A percentile compares a stretch with the other conserved stretches of the same genome.
Conservation (phyloP, 1,284 basidiomycete genomes). For the Cutaneotrichosporon cavernicola region DNA sequence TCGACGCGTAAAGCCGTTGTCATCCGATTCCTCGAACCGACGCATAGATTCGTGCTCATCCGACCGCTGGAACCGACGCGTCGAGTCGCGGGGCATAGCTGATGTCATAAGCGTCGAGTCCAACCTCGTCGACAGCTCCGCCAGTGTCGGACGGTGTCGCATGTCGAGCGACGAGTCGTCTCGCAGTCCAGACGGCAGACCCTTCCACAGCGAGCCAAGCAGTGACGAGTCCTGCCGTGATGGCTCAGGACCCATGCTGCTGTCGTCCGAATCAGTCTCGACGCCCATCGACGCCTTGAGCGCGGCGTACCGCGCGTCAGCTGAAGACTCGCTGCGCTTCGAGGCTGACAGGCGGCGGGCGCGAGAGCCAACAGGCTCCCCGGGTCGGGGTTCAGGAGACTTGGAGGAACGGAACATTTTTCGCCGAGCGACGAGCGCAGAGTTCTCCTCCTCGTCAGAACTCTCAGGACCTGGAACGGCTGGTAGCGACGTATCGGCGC, state of each 20-base stretch:
- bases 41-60: not conserved
- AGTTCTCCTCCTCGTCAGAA: constrained; percentile 18
- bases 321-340: not conserved
- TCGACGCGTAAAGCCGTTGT: not conserved
- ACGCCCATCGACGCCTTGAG: not conserved
- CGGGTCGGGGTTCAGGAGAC: constrained; percentile 15
- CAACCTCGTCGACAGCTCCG: not conserved
- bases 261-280: not conserved
- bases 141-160: not conserved
- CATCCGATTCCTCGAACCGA: not conserved
- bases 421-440: constrained; percentile 32
- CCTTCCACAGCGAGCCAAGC: not conserved
- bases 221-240: constrained; percentile 7
- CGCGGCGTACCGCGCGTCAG: not conserved
- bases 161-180: not conserved
- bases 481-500: constrained; percentile 28
- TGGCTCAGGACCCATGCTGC: not conserved
- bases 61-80: not conserved
- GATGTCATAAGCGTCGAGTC: not conserved
- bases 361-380: not conserved
- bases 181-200: not conserved
- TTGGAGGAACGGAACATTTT: constrained; percentile 32
- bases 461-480: constrained; percentile 34
- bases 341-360: not conserved
- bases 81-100: not conserved